Base-by-base conservation (phyloP, 768 basidiomycete species). In the Lyophyllum semitale region DNA sequence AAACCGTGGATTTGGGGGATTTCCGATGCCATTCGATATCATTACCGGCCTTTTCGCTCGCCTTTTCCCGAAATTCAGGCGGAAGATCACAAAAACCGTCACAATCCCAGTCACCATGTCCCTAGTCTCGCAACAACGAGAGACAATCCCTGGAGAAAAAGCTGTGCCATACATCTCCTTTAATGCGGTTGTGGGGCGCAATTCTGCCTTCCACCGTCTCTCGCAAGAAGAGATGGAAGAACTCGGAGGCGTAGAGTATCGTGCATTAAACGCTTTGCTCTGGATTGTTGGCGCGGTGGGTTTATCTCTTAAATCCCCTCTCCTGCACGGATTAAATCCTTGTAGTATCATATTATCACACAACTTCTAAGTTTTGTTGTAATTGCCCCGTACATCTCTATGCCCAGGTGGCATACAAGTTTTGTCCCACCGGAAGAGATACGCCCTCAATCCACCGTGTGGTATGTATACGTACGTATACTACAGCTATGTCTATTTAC, bases 241-340 rank as follows among this genome's bases (percentile, higher is more conserved):
- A 68, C 73, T 98, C 4, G 95, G 95, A 4, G 95, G 96, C 18
- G 89, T 97, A 7, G 96, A 99, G 68, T 98, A 91, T 66, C 81
- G 94, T 9, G 91, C 89, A 12, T 72, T 97, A 59, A 87, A 86
- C 41, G 83, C 88, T 2, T 69, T 97, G 47, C 73, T 94, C 9
- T 95, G 91, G 89, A 81, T 95, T 52, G 84, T 96, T 33, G 80
- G 80, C 11, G 67, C 73, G 30, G 93, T 95, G 66, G 64, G 90
- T 78, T 30, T 40, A 45, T n/a, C 7, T 26, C 12, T 38, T 17
- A 48, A 59, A 20, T 55, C 32, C 42, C 41, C 45, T 38, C 26
- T 40, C 11, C n/a, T 40, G 20, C 20, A 20, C 37, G 61, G 20
- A 51, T 38, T n/a, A 15, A 47, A 13, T 15, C 38, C 17, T 29